Evolutionary conservation across 108 stramenopile genomes (phyloP).

Genomic region (Fistulifera pelliculosa): DNA sequence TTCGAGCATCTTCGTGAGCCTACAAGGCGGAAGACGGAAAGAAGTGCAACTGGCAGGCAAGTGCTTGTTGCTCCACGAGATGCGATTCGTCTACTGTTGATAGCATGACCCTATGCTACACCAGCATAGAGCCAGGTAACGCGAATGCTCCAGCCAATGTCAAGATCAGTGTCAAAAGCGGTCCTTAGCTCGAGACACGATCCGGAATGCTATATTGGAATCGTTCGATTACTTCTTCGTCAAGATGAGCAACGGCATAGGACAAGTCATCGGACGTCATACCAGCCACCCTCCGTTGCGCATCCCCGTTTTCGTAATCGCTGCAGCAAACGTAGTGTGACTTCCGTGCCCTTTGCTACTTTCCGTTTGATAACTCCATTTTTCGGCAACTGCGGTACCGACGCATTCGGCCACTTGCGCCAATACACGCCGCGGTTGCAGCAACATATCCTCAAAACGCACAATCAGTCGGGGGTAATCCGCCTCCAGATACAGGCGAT

Average conservation of each 20-base stretch:
- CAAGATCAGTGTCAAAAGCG: too few relatives aligned
- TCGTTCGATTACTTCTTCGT: conserved; percentile 49
- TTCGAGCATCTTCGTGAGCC: too few relatives aligned
- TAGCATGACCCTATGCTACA: too few relatives aligned
- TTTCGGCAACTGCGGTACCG: conserved; percentile 35
- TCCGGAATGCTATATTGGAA: conserved; percentile 24
- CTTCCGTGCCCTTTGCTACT: conserved; percentile 31
- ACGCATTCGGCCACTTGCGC: conserved; percentile 53
- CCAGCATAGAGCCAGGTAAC: too few relatives aligned
- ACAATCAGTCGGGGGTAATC: conserved; percentile 69
- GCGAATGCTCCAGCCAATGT: too few relatives aligned
- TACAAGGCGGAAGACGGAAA: too few relatives aligned
- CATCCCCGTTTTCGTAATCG: conserved; percentile 69
- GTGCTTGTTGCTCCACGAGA: too few relatives aligned
- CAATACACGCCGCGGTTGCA: conserved; percentile 47
- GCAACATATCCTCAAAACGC: conserved; percentile 75
- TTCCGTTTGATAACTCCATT: conserved; percentile 54
- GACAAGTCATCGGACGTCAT: conserved; percentile 43
- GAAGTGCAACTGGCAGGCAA: too few relatives aligned
- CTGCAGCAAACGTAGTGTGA: conserved; percentile 42
- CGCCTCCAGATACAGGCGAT: conserved; percentile 47
- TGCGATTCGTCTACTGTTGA: too few relatives aligned
- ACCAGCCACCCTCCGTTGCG: conserved; percentile 31
- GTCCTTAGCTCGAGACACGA: too few relatives aligned
- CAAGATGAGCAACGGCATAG: conserved; percentile 31